Conservation (phyloP, 352 stramenopile species). For the Globisporangium acanthophoron region DNA sequence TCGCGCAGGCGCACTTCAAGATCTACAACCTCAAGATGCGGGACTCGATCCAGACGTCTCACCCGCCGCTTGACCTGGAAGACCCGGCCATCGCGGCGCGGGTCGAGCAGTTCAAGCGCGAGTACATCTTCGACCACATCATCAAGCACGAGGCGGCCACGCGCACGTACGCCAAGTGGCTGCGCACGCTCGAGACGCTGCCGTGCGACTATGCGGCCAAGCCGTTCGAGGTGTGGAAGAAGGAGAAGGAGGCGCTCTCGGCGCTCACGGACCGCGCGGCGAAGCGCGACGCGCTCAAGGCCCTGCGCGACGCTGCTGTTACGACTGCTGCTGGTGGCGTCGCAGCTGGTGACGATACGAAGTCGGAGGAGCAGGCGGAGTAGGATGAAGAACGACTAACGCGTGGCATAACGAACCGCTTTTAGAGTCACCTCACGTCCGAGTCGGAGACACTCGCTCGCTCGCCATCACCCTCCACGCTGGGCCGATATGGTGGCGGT, state of each 20-base stretch:
- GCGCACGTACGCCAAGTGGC: conserved; percentile 79
- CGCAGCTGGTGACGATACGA: not conserved
- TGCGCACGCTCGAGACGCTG: conserved; percentile 60
- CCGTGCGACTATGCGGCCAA: conserved; percentile 67
- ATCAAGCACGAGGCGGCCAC: conserved; percentile 72
- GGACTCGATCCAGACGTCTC: conserved; percentile 59
- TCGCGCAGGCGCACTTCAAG: conserved; percentile 82
- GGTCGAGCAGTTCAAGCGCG: conserved; percentile 77
- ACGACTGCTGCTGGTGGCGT: not conserved
- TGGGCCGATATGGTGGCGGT: not conserved
- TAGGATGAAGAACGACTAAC: not conserved
- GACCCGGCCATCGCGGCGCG: conserved; percentile 37
- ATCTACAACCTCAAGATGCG: conserved; percentile 80
- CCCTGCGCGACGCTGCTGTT: conserved; percentile 10
- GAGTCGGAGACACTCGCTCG: no score
- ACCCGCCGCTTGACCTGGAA: conserved; percentile 61
- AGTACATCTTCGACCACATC: conserved; percentile 79
- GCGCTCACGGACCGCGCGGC: conserved; percentile 27
- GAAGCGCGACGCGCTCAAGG: conserved; percentile 37
- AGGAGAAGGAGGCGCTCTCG: conserved; percentile 63
- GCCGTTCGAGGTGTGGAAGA: conserved; percentile 63
- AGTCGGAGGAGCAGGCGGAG: not conserved
- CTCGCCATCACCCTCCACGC: no score
- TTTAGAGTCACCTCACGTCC: no score
- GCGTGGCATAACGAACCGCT: no score